Evolutionary conservation across 306 rosid genomes (phyloP).

Genomic region (Cucumis melo): DNA sequence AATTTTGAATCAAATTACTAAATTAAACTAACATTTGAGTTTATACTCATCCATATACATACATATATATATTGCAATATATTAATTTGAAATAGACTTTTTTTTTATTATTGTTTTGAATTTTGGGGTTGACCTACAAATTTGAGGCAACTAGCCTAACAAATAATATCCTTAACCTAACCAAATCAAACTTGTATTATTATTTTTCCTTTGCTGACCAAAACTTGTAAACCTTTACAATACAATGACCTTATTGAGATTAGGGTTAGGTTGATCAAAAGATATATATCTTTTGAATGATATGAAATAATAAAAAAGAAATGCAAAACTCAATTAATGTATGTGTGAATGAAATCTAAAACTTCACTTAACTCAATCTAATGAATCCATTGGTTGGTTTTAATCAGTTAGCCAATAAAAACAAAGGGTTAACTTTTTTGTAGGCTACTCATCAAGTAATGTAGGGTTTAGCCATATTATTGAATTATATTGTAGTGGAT

Average conservation of each 20-base stretch:
- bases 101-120: neutral
- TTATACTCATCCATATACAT: neutral
- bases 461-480: neutral
- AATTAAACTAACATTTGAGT: neutral
- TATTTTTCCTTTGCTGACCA: neutral
- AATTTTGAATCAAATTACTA: too few relatives aligned
- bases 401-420: neutral
- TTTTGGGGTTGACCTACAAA: neutral
- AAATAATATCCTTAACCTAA: neutral
- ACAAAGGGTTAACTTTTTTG: neutral
- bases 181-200: neutral
- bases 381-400: neutral
- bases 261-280: neutral
- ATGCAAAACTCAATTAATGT: neutral
- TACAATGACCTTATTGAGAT: neutral
- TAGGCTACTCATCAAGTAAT: neutral
- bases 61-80: too few relatives aligned
- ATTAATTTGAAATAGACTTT: neutral
- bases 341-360: neutral
- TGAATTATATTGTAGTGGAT: neutral
- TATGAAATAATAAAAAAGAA: neutral
- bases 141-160: neutral
- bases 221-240: neutral
- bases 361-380: neutral
- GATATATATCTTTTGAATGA: neutral